phyloP scores from a whole-genome alignment of 257 asterid species.

The Jacaranda mimosifolia region DNA sequence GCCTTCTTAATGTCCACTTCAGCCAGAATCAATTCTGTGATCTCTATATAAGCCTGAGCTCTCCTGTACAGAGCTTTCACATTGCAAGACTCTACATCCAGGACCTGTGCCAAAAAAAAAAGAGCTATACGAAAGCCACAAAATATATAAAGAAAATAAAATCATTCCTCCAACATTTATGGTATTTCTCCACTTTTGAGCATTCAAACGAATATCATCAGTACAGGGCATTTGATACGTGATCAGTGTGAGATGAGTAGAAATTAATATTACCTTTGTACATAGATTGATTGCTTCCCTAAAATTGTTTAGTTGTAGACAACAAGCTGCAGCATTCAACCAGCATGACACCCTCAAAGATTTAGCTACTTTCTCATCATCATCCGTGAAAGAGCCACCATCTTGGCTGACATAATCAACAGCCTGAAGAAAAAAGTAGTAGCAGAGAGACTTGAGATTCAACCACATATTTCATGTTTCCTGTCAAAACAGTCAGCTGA shows the following conservation, averaged over 20 bases:
- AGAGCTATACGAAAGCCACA: slow-evolving; percentile 9
- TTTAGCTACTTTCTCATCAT: slow-evolving; percentile 54
- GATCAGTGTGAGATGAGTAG: not conserved
- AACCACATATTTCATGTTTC: not conserved
- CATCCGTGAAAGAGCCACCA: slow-evolving; percentile 44
- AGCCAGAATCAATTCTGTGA: slow-evolving; percentile 63
- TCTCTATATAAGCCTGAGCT: slow-evolving; percentile 70
- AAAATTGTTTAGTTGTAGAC: slow-evolving; percentile 61
- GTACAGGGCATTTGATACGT: not conserved
- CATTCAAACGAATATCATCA: slow-evolving; percentile 8
- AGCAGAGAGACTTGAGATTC: not conserved
- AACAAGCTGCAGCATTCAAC: slow-evolving; percentile 78
- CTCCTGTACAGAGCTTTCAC: slow-evolving; percentile 83
- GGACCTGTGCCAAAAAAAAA: slow-evolving; percentile 47
- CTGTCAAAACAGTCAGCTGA: not conserved
- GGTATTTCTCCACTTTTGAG: slow-evolving; percentile 16
- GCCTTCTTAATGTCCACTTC: slow-evolving; percentile 79
- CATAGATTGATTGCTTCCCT: slow-evolving; percentile 58
- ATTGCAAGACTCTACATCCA: slow-evolving; percentile 63
- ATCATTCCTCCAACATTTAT: not conserved
- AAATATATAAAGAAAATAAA: slow-evolving; percentile 6
- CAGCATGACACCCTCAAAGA: slow-evolving; percentile 66
- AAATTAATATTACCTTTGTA: slow-evolving; percentile 55
- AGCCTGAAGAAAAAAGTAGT: slow-evolving; percentile 51
- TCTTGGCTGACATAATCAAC: slow-evolving; percentile 59